Base-by-base conservation (phyloP, 495 filamentous ascomycete genomes). In the Neurospora africana region DNA sequence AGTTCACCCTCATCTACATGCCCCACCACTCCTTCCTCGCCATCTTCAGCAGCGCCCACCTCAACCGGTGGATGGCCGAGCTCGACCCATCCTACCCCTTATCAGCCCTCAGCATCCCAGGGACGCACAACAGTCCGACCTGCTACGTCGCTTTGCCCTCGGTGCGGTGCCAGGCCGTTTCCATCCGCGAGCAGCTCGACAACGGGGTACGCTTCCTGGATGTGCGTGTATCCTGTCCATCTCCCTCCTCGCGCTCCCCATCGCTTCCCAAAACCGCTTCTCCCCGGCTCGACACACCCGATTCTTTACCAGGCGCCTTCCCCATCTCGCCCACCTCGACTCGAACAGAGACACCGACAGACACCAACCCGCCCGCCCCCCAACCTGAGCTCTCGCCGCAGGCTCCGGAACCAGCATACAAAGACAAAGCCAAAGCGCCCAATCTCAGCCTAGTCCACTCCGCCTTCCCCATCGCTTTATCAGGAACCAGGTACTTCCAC, bases 131-230 rank as follows among this genome's bases (percentile, higher is more conserved):
- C 82, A 92, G 90, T 8, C 92, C 95, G 2, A 95, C 95, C 3
- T 90, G 87, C 81, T 85, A 95, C 81, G 80, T 86, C 35, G 95
- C 95, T 23, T 88, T 97, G 0, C 95, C 95, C 8, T 95, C 93
- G 1, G 95, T 99, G 15, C 91, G 95, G 70, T 99, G 95, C 82
- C 95, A 99, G 81, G 90, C 92, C 35, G 93, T 94, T 33, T 82
- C 87, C 61, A 86, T 93, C 6, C 85, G 84, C 58, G 88, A 88
- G 67, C 95, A 99, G 79, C 87, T 99, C 68, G 82, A 90, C 68
- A 96, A 97, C 81, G 95, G 95, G 41, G 90, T 98, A 30, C 93
- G 95, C 69, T 98, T 97, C 84, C 89, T 99, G 75, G 95, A 99
- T 79, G 89, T 99, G 73, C 90, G 95, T 61, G 92, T 88, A 41